Evolutionary conservation across 2,329 filamentous ascomycete genomes (phyloP).

Genomic region (Beauveria scarabaeidicola): DNA sequence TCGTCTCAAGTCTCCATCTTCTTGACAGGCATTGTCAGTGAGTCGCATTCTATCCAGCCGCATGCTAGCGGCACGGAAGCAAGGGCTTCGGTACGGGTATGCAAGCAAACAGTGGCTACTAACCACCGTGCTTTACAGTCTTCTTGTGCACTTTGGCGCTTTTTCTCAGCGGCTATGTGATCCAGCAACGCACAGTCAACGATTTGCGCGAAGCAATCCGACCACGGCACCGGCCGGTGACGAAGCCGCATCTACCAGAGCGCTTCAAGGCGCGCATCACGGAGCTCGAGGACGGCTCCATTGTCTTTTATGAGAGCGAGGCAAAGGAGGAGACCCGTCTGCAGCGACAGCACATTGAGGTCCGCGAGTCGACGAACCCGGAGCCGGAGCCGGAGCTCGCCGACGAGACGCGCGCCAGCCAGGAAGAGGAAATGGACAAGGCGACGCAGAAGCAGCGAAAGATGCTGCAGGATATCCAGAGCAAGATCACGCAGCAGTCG

Average conservation of each 20-base stretch:
- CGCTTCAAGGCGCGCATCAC: constrained; percentile 38
- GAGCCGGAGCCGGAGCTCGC: constrained; percentile 14
- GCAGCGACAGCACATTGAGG: constrained; percentile 13
- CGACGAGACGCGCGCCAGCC: constrained; percentile 9
- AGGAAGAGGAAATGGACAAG: constrained; percentile 13
- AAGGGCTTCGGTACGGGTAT: not conserved
- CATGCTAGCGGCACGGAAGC: not conserved
- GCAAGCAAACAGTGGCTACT: not conserved
- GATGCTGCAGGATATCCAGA: constrained; percentile 24
- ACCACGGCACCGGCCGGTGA: constrained; percentile 35
- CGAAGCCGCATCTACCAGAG: constrained; percentile 43
- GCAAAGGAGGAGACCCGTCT: constrained; percentile 20
- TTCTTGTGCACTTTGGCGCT: constrained; percentile 71
- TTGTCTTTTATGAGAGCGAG: constrained; percentile 31
- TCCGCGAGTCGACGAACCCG: constrained; percentile 25
- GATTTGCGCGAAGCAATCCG: constrained; percentile 68
- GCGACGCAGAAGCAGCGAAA: constrained; percentile 21
- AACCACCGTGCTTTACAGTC: constrained; percentile 36
- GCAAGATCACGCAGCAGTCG: constrained; percentile 24
- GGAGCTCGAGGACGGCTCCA: constrained; percentile 38
- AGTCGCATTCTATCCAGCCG: constrained; percentile 19
- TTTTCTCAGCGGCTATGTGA: constrained; percentile 78
- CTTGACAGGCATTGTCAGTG: constrained; percentile 56
- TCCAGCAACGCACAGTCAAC: constrained; percentile 78
- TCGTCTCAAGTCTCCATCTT: constrained; percentile 63